Percentiles rank a stretch among this genome's conserved stretches.
phyloP scores from a whole-genome alignment of 1,284 basidiomycete genomes.

The Bjerkandera adusta region DNA sequence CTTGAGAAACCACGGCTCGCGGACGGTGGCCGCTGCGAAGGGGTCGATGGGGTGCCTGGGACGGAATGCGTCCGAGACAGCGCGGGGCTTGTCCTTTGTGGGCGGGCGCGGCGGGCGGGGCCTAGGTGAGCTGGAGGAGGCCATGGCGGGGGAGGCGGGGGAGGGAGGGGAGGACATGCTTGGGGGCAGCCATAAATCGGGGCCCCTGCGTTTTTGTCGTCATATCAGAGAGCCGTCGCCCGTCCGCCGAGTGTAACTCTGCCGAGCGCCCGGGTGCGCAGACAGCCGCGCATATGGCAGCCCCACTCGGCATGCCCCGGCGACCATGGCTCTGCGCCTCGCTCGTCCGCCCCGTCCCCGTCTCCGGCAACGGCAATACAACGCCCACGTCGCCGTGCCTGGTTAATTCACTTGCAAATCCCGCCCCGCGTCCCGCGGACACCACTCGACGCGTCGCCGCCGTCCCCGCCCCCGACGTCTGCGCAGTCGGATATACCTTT shows the following conservation, averaged over 20 bases:
- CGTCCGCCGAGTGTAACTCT: neutral
- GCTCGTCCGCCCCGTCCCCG: no score
- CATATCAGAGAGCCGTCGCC: constrained; percentile 1
- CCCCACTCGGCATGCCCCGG: neutral
- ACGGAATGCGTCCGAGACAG: constrained; percentile 40
- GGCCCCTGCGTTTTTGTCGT: constrained; percentile 9
- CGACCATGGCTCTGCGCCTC: no score
- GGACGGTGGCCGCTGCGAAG: constrained; percentile 33
- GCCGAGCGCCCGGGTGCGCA: constrained; percentile 10
- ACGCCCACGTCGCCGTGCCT: neutral
- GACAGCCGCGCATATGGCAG: no score
- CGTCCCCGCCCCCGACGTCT: neutral
- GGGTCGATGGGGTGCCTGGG: constrained; percentile 51
- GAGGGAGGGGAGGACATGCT: constrained; percentile 1
- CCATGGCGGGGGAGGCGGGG: constrained; percentile 5
- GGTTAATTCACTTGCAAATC: no score
- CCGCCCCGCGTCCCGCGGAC: neutral
- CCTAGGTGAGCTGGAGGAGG: constrained; percentile 18
- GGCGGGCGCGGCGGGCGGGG: constrained; percentile 1
- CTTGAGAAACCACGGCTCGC: constrained; percentile 37
- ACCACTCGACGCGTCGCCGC: neutral
- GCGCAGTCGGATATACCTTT: neutral
- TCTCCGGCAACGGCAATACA: no score
- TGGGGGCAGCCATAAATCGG: constrained; percentile 1
- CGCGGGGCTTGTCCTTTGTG: constrained; percentile 4